These are phyloP conservation scores for Didymella glomerata DNA, from an alignment of 2,329 filamentous ascomycete genomes.

Conservation along the genomic window DNA sequence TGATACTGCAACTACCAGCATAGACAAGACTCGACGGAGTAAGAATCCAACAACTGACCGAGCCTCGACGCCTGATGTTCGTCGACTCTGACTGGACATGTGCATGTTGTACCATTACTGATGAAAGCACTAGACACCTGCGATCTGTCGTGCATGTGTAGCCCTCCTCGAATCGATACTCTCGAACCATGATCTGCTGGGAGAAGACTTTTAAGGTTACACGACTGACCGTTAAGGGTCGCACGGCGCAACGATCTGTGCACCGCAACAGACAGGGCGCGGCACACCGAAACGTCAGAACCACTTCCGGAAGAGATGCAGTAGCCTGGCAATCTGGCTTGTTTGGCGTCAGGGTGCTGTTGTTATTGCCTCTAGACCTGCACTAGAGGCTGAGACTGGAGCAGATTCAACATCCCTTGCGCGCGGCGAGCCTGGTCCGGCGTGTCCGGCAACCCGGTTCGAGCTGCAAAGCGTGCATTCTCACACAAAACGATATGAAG, in stretches of 20 bases:
- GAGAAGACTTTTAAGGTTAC: conserved; percentile 17
- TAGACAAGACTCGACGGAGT: no score
- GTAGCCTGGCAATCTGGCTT: conserved; percentile 22
- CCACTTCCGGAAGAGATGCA: conserved; percentile 30
- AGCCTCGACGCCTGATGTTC: conserved; percentile 9
- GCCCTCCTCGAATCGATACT: conserved; percentile 13
- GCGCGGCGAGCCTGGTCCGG: conserved; percentile 26
- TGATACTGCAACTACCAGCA: not conserved
- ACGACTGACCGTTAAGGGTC: conserved; percentile 27
- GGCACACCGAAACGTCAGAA: conserved; percentile 29
- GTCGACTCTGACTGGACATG: conserved; percentile 8
- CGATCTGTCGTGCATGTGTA: conserved; percentile 20
- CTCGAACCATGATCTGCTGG: conserved; percentile 10
- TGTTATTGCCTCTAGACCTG: conserved; percentile 17
- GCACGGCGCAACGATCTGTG: conserved; percentile 23
- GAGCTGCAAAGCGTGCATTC: conserved; percentile 28
- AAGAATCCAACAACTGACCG: no score
- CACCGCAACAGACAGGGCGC: conserved; percentile 20
- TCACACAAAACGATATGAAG: conserved; percentile 27
- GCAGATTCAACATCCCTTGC: conserved; percentile 25
- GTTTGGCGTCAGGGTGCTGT: conserved; percentile 12
- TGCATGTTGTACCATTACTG: conserved; percentile 17
- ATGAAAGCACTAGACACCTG: conserved; percentile 16
- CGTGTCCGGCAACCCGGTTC: conserved; percentile 35
- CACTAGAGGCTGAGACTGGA: conserved; percentile 19